Conservation (phyloP, 1,284 basidiomycete genomes). For the Earliella scabrosa region DNA sequence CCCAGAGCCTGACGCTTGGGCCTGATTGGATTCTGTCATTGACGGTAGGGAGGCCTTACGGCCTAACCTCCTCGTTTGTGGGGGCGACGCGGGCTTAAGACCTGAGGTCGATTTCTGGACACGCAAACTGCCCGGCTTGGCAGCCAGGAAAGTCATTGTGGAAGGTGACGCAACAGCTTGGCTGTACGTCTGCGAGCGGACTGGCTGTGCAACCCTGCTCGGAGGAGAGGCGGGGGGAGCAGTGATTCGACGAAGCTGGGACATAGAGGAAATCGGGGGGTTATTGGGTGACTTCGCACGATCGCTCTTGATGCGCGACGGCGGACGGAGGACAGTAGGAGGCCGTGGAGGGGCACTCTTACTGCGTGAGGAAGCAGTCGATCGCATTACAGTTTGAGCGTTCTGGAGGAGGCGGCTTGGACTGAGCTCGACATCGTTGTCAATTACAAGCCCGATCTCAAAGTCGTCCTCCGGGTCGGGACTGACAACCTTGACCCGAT, state of each 20-base stretch:
- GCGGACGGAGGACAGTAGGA: slow-evolving; percentile 52
- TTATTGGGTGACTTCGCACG: slow-evolving; percentile 72
- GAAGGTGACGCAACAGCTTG: slow-evolving; percentile 58
- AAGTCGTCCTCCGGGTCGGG: slow-evolving; percentile 80
- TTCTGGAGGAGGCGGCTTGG: slow-evolving; percentile 69
- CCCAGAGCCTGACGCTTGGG: slow-evolving; percentile 61
- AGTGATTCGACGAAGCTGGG: slow-evolving; percentile 64
- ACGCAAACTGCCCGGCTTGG: slow-evolving; percentile 73
- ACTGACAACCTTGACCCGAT: slow-evolving; percentile 53
- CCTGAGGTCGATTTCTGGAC: slow-evolving; percentile 82
- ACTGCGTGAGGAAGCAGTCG: slow-evolving; percentile 37
- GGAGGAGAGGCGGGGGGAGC: slow-evolving; percentile 60
- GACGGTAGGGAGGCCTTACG: slow-evolving; percentile 80
- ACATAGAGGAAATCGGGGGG: slow-evolving; percentile 65
- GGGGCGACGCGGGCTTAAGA: slow-evolving; percentile 72
- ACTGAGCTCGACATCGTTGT: slow-evolving; percentile 79
- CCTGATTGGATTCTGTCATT: slow-evolving; percentile 60
- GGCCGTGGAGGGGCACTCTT: slow-evolving; percentile 60
- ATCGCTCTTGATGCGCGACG: slow-evolving; percentile 61
- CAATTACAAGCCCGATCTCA: slow-evolving; percentile 79
- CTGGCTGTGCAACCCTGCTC: slow-evolving; percentile 45
- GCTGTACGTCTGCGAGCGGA: slow-evolving; percentile 60
- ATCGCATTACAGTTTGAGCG: slow-evolving; percentile 48
- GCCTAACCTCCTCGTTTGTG: slow-evolving; percentile 60
- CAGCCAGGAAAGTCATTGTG: slow-evolving; percentile 58